Evolutionary conservation across 768 basidiomycete species (phyloP).

Genomic region (Pleurotus djamor): DNA sequence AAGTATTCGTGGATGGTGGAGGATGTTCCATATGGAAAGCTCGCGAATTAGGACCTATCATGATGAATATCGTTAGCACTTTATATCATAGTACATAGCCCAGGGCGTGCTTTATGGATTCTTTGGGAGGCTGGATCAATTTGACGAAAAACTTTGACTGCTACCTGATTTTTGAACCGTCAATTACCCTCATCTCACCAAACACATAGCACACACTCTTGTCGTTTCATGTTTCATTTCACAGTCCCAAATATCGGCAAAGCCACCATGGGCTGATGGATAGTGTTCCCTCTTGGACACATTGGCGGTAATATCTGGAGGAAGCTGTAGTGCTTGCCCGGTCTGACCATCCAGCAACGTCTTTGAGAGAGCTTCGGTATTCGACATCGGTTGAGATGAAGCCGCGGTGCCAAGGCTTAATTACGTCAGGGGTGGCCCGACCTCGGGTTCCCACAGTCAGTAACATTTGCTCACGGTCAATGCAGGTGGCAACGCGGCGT

Average conservation of each 20-base stretch:
- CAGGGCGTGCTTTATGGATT: neutral
- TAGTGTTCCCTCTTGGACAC: neutral
- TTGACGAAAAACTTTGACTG: slow-evolving; percentile 2
- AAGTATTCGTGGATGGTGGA: slow-evolving; percentile 21
- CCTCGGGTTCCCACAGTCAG: neutral
- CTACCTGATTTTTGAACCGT: neutral
- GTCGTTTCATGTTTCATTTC: neutral
- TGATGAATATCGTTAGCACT: neutral
- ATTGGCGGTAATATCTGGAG: slow-evolving; percentile 3
- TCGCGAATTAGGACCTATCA: neutral
- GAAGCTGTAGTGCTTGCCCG: neutral
- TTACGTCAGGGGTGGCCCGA: too few relatives aligned
- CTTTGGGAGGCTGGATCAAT: neutral
- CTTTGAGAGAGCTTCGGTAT: too few relatives aligned
- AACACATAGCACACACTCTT: neutral
- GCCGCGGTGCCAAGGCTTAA: too few relatives aligned
- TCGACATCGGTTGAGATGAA: too few relatives aligned
- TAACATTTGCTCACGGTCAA: neutral
- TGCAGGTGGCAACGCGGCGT: neutral
- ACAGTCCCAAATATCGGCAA: slow-evolving; percentile 3
- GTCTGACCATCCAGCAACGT: too few relatives aligned
- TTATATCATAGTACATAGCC: too few relatives aligned
- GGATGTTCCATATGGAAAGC: slow-evolving; percentile 11
- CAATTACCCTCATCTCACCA: neutral
- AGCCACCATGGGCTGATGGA: neutral